Evolutionary conservation across 2,329 filamentous ascomycete genomes (phyloP).

Genomic region (Diaporthe amygdali): DNA sequence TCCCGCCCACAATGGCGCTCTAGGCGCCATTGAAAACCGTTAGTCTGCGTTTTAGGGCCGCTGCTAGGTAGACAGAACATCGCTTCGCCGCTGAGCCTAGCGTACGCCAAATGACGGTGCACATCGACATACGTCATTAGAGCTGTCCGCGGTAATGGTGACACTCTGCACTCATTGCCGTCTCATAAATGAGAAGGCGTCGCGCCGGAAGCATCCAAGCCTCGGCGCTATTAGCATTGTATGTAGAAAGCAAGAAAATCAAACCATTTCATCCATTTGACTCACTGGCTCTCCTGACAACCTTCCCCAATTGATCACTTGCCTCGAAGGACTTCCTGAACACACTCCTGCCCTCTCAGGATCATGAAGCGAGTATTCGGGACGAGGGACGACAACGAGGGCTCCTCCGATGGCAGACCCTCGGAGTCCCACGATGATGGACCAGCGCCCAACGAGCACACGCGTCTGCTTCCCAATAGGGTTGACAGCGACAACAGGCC

Average conservation of each 20-base stretch:
- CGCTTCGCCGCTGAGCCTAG: neutral
- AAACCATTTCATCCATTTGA: neutral
- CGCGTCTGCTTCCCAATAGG: conserved; percentile 72
- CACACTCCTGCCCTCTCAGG: neutral
- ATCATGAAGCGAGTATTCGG: conserved; percentile 23
- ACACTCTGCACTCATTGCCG: neutral
- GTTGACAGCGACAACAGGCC: conserved; percentile 51
- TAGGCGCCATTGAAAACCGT: neutral
- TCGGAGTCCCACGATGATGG: conserved; percentile 29
- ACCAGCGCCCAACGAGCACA: conserved; percentile 54
- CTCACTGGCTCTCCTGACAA: neutral
- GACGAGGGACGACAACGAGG: conserved; percentile 27
- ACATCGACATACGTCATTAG: neutral
- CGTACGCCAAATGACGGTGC: neutral
- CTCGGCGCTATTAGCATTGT: neutral
- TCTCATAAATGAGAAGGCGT: neutral
- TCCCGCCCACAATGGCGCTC: neutral
- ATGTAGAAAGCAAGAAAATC: neutral
- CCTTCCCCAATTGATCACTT: no score
- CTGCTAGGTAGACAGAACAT: neutral
- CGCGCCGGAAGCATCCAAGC: neutral
- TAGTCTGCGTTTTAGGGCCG: neutral
- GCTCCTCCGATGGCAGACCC: conserved; percentile 34
- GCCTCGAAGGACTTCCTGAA: neutral
- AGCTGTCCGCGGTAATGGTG: neutral